Evolutionary conservation across 805 yeast genomes (phyloP), one percentile per base, ranked within the genome.

Genomic region (Cyberlindnera americana): DNA sequence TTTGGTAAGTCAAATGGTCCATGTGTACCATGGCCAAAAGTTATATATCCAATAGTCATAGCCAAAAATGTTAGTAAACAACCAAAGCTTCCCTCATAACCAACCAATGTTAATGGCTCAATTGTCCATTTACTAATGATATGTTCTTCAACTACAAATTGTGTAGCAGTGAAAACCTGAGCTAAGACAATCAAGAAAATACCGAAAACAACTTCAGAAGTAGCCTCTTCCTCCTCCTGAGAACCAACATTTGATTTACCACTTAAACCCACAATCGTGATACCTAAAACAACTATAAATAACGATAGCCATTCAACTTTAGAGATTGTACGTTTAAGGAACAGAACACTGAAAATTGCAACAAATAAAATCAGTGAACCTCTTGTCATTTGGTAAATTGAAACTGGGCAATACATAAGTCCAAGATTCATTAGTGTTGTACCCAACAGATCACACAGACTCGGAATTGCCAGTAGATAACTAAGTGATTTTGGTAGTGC

Each of bases 341-440:
- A 82, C 1, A 80, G 19, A 27, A 81, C 81, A 17, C 87, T 78
- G 53, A 83, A 70, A 13, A 78, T 59, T 1, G 90, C 95, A 18
- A 84, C 95, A 62, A 83, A 83, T 29, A 85, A 61, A 30, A 85
- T 85, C 29, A 83, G 64, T 0, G 88, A 75, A 3, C 95, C 93
- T 48, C 95, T 67, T n/a, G 83, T 79, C 95, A 85, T 85, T 58
- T 85, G 95, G 59, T 83, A 85, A 35, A 84, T 73, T 1, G 89
- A 81, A 8, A 84, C 93, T 0, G 93, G 91, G 1, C 81, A 78
- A 59, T 78, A 79, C 18, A 83, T 58, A 44, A 85, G 66, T 0
- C 93, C 93, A n/a, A 83, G 57, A 51, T 84, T 81, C 78, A 84
- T 71, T 48, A 85, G 61, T 0, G 93, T 84, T 1, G 95, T 85